These are phyloP conservation scores for Flaveria floridana DNA, from an alignment of 140 eudicot genomes.

Conservation along the genomic window DNA sequence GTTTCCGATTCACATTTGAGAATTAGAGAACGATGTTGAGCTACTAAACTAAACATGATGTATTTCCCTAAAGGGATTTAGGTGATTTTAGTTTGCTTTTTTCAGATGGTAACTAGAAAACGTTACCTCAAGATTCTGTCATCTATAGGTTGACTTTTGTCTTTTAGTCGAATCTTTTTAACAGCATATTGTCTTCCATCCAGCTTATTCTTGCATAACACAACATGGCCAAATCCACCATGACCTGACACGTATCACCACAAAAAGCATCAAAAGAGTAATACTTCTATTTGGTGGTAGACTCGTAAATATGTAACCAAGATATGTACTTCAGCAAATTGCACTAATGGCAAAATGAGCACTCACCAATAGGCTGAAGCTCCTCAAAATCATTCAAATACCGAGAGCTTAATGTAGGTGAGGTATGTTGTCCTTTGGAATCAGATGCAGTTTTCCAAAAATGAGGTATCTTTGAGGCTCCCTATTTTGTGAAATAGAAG, in stretches of 20 bases:
- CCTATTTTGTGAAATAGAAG: conserved; percentile 39
- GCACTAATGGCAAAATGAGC: conserved; percentile 1
- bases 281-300: conserved; percentile 9
- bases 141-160: conserved; percentile 73
- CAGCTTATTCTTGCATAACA: conserved; percentile 91
- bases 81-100: not conserved
- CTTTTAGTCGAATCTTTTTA: conserved; percentile 83
- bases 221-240: conserved; percentile 96
- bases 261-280: conserved; percentile 21
- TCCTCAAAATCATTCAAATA: conserved; percentile 93
- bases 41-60: conserved; percentile 18
- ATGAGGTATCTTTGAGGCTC: conserved; percentile 59
- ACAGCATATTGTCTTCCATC: conserved; percentile 97
- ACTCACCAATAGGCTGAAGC: conserved; percentile 78
- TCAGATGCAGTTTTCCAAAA: conserved; percentile 82
- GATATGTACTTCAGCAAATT: not conserved
- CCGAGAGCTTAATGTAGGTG: conserved; percentile 65
- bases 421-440: conserved; percentile 50
- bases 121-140: conserved; percentile 84
- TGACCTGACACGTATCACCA: conserved; percentile 55
- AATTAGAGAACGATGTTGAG: not conserved
- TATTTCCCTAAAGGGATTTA: conserved; percentile 1
- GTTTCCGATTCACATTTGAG: conserved; percentile 3
- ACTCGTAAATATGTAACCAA: conserved; percentile 4
- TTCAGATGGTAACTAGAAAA: not conserved